A percentile compares a stretch with the other conserved stretches of the same genome.
phyloP scores from a whole-genome alignment of 768 basidiomycete genomes.

The Agrocybe praecox region DNA sequence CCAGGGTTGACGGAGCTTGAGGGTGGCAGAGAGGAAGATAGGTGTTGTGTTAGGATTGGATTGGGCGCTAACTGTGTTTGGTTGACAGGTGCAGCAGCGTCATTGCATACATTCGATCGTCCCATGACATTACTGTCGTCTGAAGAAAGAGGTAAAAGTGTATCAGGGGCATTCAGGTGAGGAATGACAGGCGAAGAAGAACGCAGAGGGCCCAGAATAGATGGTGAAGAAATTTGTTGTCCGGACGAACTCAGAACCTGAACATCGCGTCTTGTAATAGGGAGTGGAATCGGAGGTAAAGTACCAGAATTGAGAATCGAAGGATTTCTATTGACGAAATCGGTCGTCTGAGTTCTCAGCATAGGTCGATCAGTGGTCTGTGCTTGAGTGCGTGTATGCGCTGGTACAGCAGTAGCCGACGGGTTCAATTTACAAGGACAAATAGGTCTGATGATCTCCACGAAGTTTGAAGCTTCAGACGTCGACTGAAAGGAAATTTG shows the following conservation, averaged over 20 bases:
- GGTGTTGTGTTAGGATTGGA: background rate
- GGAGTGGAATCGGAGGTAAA: background rate
- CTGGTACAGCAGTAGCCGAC: slow-evolving; percentile 1
- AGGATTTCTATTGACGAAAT: background rate
- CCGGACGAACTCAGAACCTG: background rate
- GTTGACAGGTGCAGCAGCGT: background rate
- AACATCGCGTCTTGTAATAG: background rate
- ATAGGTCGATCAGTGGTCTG: background rate
- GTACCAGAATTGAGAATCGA: background rate
- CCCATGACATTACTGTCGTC: background rate
- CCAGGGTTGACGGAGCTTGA: background rate
- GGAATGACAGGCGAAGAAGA: background rate
- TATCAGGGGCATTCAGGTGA: background rate
- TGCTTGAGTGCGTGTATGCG: slow-evolving; percentile 11
- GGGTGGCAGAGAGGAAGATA: background rate
- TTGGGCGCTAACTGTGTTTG: background rate
- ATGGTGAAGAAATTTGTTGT: background rate
- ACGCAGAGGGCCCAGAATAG: background rate
- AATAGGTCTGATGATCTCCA: slow-evolving; percentile 62
- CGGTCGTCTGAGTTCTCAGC: background rate
- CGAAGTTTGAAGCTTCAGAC: slow-evolving; percentile 53
- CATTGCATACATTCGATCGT: background rate
- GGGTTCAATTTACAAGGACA: slow-evolving; percentile 76
- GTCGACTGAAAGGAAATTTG: slow-evolving; percentile 69
- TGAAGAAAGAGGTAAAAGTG: background rate